These are phyloP conservation scores for Zygotorulaspora danielsina DNA, from an alignment of 805 yeast genomes.

Conservation along the genomic window DNA sequence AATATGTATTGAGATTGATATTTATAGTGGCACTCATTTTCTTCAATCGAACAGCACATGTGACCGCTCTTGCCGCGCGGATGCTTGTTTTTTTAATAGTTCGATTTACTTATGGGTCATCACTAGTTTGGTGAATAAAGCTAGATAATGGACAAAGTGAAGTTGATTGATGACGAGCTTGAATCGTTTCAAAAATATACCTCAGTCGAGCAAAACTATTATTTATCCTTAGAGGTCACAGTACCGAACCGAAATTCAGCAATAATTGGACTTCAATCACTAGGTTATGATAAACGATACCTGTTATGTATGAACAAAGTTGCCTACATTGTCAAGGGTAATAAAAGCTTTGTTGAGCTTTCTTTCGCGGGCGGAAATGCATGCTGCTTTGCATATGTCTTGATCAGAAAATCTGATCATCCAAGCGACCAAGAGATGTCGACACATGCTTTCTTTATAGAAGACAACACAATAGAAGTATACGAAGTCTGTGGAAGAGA, in stretches of 20 bases:
- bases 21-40: no score
- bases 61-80: no score
- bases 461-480: slow-evolving; percentile 3
- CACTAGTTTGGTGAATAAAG: no score
- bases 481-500: neutral
- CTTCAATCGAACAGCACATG: no score
- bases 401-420: neutral
- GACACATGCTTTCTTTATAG: slow-evolving; percentile 7
- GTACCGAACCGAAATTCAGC: slow-evolving; percentile 4
- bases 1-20: no score
- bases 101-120: no score
- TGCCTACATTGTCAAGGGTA: slow-evolving; percentile 2
- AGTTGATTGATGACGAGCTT: slow-evolving; percentile 1
- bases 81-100: no score
- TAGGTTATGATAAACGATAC: slow-evolving; percentile 1
- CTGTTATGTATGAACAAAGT: slow-evolving; percentile 9
- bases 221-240: neutral
- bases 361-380: neutral
- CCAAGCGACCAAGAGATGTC: neutral
- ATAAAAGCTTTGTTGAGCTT: neutral
- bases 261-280: slow-evolving; percentile 4
- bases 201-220: neutral
- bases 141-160: slow-evolving; percentile 1
- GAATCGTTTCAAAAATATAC: neutral
- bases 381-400: slow-evolving; percentile 3